Base-by-base conservation (phyloP, 2,329 filamentous ascomycete genomes). In the Penicillium sp. region DNA sequence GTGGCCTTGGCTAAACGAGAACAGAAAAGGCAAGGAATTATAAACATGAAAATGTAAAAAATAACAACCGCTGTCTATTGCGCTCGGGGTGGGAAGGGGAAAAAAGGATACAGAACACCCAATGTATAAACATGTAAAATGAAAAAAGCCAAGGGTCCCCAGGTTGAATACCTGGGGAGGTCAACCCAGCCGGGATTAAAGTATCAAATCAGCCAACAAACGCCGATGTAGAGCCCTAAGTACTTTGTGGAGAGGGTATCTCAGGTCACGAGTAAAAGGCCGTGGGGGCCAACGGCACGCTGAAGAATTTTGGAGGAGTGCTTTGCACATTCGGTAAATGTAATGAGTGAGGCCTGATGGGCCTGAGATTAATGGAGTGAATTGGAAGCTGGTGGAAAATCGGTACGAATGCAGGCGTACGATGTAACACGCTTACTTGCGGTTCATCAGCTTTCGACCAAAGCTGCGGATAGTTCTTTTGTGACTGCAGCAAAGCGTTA, bases 381-480 rank as follows among this genome's bases (percentile, higher is more conserved):
- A 18, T 12, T 35, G 8, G 37, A 45, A 32, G 3, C n/a, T 8
- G 29, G 27, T 7, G 13, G 28, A 25, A 9, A 25, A 25, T 34
- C 33, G 39, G 25, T 42, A 29, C 11, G 25, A 33, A 32, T 42
- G 9, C 9, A 39, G 24, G 34, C 12, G 37, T 4, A 25, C 9
- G 18, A 18, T 18, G 18, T 32, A 37, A 5, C 13, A 9, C 18
- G 18, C 26, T 57, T 48, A 55, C 28, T 57, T 55, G 34, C 55
- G 54, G 32, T 57, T 62, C 38, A 69, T 63, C 35, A 71, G 45
- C 49, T 66, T 70, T 33, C 67, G 68, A 28, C 68, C 66, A 29
- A 71, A 40, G 44, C 51, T 68, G 49, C 67, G 65, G 27, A 70
- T 64, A 18, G 63, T 64, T 37, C 53, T 64, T 49, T 64, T 69